Evolutionary conservation across 1,284 basidiomycete genomes (phyloP).

Genomic region (Malassezia cuniculi): DNA sequence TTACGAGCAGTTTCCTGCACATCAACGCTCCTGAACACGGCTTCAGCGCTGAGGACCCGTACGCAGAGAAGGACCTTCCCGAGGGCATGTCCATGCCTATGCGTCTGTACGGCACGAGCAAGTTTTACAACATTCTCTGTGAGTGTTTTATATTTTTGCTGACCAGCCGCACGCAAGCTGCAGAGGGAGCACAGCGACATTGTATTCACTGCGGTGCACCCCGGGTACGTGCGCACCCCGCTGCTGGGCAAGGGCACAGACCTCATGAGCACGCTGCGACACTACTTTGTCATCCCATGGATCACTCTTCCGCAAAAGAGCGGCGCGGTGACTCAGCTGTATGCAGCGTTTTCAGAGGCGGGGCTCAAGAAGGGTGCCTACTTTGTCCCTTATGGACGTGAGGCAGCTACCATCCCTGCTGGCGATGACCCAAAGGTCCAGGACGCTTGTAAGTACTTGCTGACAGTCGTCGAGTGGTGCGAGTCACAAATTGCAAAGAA

Average conservation of each 20-base stretch:
- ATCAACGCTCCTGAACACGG: slow-evolving; percentile 4
- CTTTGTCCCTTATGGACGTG: slow-evolving; percentile 21
- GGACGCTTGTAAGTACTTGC: slow-evolving; percentile 3
- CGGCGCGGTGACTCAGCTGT: slow-evolving; percentile 28
- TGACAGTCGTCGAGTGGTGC: slow-evolving; percentile 21
- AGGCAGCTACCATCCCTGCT: slow-evolving; percentile 13
- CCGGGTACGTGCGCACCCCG: slow-evolving; percentile 11
- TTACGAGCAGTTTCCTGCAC: slow-evolving; percentile 22
- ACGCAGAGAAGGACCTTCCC: slow-evolving; percentile 1
- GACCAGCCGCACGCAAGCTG: not conserved
- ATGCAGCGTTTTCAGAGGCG: slow-evolving; percentile 14
- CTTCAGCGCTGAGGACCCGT: slow-evolving; percentile 6
- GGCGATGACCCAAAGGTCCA: slow-evolving; percentile 7
- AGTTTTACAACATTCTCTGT: too few species aligned
- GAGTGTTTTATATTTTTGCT: too few species aligned
- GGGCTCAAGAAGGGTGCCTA: slow-evolving; percentile 17
- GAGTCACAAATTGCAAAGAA: slow-evolving; percentile 19
- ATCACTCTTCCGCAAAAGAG: slow-evolving; percentile 15
- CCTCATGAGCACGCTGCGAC: slow-evolving; percentile 1
- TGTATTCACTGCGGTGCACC: slow-evolving; percentile 18
- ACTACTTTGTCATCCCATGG: slow-evolving; percentile 13
- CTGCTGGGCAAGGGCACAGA: slow-evolving; percentile 10
- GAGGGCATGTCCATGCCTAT: slow-evolving; percentile 3
- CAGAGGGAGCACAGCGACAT: not conserved
- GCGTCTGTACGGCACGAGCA: slow-evolving; percentile 22